Conservation (phyloP, 805 yeast species). For the Candida oleophila region DNA sequence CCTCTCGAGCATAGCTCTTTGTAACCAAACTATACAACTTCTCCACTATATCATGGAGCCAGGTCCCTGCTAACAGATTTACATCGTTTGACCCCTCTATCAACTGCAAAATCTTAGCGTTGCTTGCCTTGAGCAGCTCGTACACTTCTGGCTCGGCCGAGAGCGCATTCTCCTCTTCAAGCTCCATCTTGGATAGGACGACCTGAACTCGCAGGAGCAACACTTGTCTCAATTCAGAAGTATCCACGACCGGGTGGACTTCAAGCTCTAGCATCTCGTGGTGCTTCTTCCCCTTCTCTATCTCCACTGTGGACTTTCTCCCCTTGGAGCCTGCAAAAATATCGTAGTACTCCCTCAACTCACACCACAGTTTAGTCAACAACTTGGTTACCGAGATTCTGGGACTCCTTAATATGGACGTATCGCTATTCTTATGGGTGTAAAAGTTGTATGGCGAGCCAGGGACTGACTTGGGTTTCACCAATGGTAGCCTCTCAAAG, state of each 20-base stretch:
- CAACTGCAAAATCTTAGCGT: constrained; percentile 12
- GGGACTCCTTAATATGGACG: constrained; percentile 22
- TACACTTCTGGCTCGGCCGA: constrained; percentile 8
- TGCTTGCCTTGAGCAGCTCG: constrained; percentile 11
- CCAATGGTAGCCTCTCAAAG: constrained; percentile 11
- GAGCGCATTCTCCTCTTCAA: constrained; percentile 9
- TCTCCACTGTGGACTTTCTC: constrained; percentile 31
- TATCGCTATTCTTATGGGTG: constrained; percentile 21
- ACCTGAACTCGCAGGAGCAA: constrained; percentile 8
- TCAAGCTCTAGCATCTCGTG: constrained; percentile 50
- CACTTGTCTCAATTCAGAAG: constrained; percentile 2
- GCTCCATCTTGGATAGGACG: constrained; percentile 9
- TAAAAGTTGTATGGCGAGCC: constrained; percentile 25
- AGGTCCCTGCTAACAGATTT: constrained; percentile 21
- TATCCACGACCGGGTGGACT: constrained; percentile 40
- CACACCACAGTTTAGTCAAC: constrained; percentile 67
- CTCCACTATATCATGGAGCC: constrained; percentile 42
- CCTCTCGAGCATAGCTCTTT: constrained; percentile 60
- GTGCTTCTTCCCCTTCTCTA: constrained; percentile 45
- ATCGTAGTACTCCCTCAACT: constrained; percentile 53
- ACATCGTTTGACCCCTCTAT: constrained; percentile 11
- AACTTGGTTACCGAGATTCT: constrained; percentile 61
- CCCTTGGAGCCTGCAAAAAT: constrained; percentile 45
- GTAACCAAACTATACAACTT: constrained; percentile 41
- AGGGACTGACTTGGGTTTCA: constrained; percentile 13